Conservation (phyloP, 2,329 filamentous ascomycete genomes). For the Hypoxylon sp. region DNA sequence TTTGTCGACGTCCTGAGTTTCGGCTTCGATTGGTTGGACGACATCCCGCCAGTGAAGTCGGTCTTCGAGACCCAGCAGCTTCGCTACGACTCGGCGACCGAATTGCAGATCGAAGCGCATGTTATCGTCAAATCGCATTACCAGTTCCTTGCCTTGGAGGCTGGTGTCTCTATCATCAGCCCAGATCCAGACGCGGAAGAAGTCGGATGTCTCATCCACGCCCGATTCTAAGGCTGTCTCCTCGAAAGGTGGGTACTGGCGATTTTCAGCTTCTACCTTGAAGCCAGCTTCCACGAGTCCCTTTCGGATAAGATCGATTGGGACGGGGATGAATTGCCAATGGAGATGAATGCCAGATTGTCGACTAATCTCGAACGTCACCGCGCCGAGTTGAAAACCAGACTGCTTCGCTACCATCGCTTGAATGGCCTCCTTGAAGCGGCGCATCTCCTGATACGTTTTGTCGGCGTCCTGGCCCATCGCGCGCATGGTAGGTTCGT, state of each 20-base stretch:
- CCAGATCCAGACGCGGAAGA: conserved; percentile 87
- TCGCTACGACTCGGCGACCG: conserved; percentile 85
- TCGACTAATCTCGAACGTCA: conserved; percentile 93
- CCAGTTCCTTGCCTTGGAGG: conserved; percentile 72
- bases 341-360: conserved; percentile 84
- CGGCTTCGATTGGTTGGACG: conserved; percentile 78
- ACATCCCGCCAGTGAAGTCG: conserved; percentile 88
- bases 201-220: conserved; percentile 66
- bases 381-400: conserved; percentile 73
- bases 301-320: conserved; percentile 70
- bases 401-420: conserved; percentile 72
- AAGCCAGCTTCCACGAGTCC: conserved; percentile 89
- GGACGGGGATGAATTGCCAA: conserved; percentile 90
- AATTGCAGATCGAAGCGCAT: conserved; percentile 91
- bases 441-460: conserved; percentile 82
- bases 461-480: conserved; percentile 69
- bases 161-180: conserved; percentile 61
- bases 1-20: conserved; percentile 76
- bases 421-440: conserved; percentile 80
- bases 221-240: conserved; percentile 59
- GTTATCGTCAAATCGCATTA: conserved; percentile 75
- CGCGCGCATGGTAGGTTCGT: conserved; percentile 76
- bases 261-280: conserved; percentile 84
- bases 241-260: conserved; percentile 61
- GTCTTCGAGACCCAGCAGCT: conserved; percentile 80